Evolutionary conservation across 148 eudicot species (phyloP).

Genomic region (Rhododendron vialii): DNA sequence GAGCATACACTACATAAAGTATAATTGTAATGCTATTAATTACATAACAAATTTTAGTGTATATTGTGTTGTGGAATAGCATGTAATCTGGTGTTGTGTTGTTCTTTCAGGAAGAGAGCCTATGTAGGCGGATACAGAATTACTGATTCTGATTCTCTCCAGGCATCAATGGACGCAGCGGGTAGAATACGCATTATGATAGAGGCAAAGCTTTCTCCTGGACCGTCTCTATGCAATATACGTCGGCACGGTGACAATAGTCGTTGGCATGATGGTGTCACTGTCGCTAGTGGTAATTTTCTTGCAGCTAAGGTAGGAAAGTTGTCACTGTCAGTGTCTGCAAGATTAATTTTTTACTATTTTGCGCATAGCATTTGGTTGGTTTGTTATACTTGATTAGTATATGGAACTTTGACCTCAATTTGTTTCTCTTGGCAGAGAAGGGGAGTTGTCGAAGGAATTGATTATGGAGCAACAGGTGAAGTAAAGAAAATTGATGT

Average conservation of each 20-base stretch:
- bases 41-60: background rate
- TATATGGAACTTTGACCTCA: background rate
- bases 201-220: constrained; percentile 94
- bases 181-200: constrained; percentile 76
- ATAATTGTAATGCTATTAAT: background rate
- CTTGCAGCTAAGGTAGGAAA: constrained; percentile 82
- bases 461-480: constrained; percentile 92
- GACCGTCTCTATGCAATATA: constrained; percentile 77
- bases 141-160: constrained; percentile 70
- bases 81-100: background rate
- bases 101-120: constrained; percentile 57
- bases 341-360: background rate
- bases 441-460: constrained; percentile 88
- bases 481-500: constrained; percentile 95
- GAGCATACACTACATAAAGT: background rate
- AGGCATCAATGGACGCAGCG: constrained; percentile 90
- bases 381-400: background rate
- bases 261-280: constrained; percentile 84
- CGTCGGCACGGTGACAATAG: constrained; percentile 91
- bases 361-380: background rate
- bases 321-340: background rate
- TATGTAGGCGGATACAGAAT: constrained; percentile 85
- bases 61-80: background rate
- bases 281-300: constrained; percentile 96
- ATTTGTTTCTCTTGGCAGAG: constrained; percentile 37